Evolutionary conservation across 441 rosid species (phyloP).

Genomic region (Populus hybrid): DNA sequence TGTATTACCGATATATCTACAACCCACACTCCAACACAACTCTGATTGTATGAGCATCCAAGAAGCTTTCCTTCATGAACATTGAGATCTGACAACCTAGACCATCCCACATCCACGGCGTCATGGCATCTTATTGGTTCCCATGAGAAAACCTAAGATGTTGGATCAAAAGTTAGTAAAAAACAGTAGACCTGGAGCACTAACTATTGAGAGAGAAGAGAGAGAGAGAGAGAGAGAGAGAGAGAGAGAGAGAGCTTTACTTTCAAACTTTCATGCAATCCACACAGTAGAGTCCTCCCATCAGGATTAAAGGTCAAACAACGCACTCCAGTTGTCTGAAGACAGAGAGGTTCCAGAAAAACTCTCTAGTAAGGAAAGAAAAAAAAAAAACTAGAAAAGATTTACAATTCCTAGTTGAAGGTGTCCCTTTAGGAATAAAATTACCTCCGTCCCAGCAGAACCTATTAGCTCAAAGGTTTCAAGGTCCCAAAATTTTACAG

Average conservation of each 20-base stretch:
- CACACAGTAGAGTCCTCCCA: constrained; percentile 94
- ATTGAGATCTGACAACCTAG: constrained; percentile 88
- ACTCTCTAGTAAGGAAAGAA: background rate
- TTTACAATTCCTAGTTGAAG: constrained; percentile 7
- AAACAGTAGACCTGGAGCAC: constrained; percentile 9
- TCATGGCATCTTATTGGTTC: constrained; percentile 94
- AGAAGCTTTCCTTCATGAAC: constrained; percentile 98
- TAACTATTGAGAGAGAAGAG: constrained; percentile 1
- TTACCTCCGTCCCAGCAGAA: constrained; percentile 94
- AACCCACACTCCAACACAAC: constrained; percentile 99
- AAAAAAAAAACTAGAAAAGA: background rate
- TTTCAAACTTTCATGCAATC: constrained; percentile 90
- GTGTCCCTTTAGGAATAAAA: constrained; percentile 15
- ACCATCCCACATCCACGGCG: constrained; percentile 97
- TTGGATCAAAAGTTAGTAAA: constrained; percentile 13
- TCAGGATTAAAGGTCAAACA: constrained; percentile 93
- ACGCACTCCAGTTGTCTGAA: constrained; percentile 83
- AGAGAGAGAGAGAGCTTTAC: constrained; percentile 35
- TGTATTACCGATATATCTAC: constrained; percentile 84
- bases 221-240: too few relatives aligned
- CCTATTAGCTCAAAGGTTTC: constrained; percentile 97
- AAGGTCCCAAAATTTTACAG: constrained; percentile 98
- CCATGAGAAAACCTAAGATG: constrained; percentile 87
- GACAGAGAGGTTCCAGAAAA: constrained; percentile 10
- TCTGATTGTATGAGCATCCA: constrained; percentile 96